Evolutionary conservation across 108 stramenopile genomes (phyloP).

Genomic region (Fistulifera pelliculosa): DNA sequence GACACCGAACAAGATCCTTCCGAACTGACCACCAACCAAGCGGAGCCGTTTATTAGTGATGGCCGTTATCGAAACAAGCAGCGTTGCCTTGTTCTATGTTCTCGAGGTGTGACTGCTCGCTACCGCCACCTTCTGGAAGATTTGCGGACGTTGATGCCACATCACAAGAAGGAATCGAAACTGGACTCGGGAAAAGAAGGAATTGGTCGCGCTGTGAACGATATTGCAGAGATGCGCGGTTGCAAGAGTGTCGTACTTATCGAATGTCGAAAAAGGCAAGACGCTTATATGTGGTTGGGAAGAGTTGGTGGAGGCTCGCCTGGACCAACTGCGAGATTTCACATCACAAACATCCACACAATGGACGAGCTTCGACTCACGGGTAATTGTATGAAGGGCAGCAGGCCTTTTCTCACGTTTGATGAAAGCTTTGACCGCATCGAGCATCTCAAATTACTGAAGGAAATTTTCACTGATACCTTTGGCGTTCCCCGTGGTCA

Average conservation of each 20-base stretch:
- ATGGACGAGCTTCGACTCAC: slow-evolving; percentile 98
- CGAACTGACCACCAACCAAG: too few species aligned
- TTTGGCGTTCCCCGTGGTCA: slow-evolving; percentile 96
- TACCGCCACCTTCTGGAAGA: slow-evolving; percentile 97
- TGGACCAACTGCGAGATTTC: slow-evolving; percentile 94
- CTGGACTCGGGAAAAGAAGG: slow-evolving; percentile 74
- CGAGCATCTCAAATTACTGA: slow-evolving; percentile 73
- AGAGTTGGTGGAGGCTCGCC: slow-evolving; percentile 31
- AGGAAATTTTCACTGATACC: slow-evolving; percentile 89
- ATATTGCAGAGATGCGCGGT: slow-evolving; percentile 90
- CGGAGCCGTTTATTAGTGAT: slow-evolving; percentile 24
- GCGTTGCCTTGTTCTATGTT: slow-evolving; percentile 89
- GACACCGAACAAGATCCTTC: too few species aligned
- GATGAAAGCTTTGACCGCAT: slow-evolving; percentile 71
- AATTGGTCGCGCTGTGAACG: slow-evolving; percentile 82
- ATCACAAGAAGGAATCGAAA: slow-evolving; percentile 96
- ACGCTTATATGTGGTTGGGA: slow-evolving; percentile 94
- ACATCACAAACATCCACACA: slow-evolving; percentile 96
- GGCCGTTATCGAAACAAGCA: slow-evolving; percentile 94
- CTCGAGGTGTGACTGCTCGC: slow-evolving; percentile 92
- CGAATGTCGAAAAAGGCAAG: slow-evolving; percentile 93
- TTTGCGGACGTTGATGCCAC: slow-evolving; percentile 88
- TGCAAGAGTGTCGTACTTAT: slow-evolving; percentile 93
- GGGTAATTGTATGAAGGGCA: slow-evolving; percentile 95
- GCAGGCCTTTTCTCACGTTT: slow-evolving; percentile 93